These are phyloP conservation scores for Globisporangium middletonii DNA, from an alignment of 352 stramenopile species.

Conservation along the genomic window DNA sequence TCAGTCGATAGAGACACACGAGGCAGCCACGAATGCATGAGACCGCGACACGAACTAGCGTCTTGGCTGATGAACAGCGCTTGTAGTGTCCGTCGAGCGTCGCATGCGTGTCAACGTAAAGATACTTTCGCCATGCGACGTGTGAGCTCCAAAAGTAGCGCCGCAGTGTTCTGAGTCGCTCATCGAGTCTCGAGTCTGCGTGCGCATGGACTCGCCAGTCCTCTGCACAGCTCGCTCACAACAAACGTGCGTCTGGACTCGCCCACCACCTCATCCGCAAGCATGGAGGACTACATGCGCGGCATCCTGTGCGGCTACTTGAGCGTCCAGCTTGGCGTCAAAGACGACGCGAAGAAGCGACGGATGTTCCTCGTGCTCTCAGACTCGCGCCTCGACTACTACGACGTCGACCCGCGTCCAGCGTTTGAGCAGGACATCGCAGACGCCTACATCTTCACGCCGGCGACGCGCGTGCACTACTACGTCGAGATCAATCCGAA, in stretches of 20 bases:
- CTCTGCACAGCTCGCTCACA: background rate
- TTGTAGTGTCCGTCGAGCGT: too few relatives aligned
- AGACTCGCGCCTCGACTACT: conserved; percentile 74
- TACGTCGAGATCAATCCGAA: conserved; percentile 64
- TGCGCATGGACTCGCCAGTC: background rate
- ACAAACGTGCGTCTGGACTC: background rate
- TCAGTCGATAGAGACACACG: background rate
- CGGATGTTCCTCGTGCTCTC: conserved; percentile 72
- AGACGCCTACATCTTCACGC: conserved; percentile 45
- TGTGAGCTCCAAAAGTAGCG: too few relatives aligned
- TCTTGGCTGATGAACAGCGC: too few relatives aligned
- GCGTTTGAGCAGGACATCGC: conserved; percentile 52
- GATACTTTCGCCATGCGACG: too few relatives aligned
- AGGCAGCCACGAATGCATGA: background rate
- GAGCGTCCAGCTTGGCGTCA: conserved; percentile 46
- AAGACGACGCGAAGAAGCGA: conserved; percentile 37
- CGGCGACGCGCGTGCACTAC: conserved; percentile 35
- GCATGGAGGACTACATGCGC: conserved; percentile 72
- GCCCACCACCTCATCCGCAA: background rate
- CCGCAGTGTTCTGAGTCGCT: too few relatives aligned
- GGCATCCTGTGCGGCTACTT: conserved; percentile 63
- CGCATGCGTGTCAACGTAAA: too few relatives aligned
- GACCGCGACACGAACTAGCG: background rate
- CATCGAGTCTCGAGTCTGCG: too few relatives aligned
- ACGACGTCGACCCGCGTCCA: conserved; percentile 49